These are phyloP conservation scores for Capsella bursapastoris DNA, from an alignment of 345 rosid genomes.

Conservation along the genomic window DNA sequence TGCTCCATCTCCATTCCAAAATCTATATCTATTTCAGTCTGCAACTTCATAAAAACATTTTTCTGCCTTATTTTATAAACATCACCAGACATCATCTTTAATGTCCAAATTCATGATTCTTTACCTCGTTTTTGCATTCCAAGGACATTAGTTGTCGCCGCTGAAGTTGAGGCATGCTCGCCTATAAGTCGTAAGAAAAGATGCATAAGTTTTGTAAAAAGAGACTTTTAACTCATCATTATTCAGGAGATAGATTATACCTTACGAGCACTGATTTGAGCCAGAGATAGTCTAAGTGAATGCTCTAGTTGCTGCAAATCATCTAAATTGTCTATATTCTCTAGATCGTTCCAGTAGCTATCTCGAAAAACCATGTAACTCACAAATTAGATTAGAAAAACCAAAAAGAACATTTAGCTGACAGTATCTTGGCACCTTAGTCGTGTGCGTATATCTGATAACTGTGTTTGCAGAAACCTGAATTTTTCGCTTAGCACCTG, in stretches of 20 bases:
- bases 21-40: conserved; percentile 54
- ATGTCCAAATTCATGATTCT: background rate
- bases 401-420: conserved; percentile 4
- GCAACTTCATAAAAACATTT: conserved; percentile 33
- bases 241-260: conserved; percentile 41
- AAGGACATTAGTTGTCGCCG: conserved; percentile 51
- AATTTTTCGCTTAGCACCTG: conserved; percentile 58
- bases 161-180: conserved; percentile 26
- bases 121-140: conserved; percentile 58
- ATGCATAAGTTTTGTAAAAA: conserved; percentile 21
- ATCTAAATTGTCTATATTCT: conserved; percentile 56
- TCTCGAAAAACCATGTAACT: conserved; percentile 31
- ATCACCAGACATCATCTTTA: background rate
- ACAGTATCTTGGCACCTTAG: conserved; percentile 51
- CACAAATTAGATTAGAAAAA: conserved; percentile 17
- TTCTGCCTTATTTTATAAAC: background rate
- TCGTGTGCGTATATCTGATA: conserved; percentile 58
- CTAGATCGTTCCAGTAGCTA: conserved; percentile 64
- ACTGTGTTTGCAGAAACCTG: conserved; percentile 52
- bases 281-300: conserved; percentile 58
- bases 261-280: conserved; percentile 57
- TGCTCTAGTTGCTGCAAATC: conserved; percentile 63
- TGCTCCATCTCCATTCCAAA: conserved; percentile 59
- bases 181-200: conserved; percentile 17
- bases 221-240: conserved; percentile 11